Evolutionary conservation across 2,329 filamentous ascomycete species (phyloP).

Genomic region (Diaporthe australafricana): DNA sequence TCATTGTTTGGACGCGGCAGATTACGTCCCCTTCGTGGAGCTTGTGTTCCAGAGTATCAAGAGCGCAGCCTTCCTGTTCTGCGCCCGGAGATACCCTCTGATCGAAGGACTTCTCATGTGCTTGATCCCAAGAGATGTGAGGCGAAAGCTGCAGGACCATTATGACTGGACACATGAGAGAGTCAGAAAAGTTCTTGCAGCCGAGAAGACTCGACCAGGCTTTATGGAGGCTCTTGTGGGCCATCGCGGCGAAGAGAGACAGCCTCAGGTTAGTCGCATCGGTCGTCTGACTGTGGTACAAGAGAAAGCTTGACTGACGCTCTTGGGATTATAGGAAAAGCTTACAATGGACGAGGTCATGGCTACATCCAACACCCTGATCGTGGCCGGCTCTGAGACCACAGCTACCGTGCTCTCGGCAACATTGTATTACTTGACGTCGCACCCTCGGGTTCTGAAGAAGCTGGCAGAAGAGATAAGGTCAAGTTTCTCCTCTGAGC

Average conservation of each 20-base stretch:
- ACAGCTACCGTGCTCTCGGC: constrained; percentile 43
- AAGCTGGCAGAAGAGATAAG: constrained; percentile 53
- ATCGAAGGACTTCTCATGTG: not conserved
- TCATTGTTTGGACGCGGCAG: constrained; percentile 46
- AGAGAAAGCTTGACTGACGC: not conserved
- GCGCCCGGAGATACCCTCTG: not conserved
- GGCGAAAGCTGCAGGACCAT: not conserved
- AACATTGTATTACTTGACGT: not conserved
- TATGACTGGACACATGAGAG: not conserved
- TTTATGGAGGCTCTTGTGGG: constrained; percentile 7
- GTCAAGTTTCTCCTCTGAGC: constrained; percentile 47
- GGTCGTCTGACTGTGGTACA: not conserved
- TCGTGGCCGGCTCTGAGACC: constrained; percentile 48
- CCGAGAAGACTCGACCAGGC: not conserved
- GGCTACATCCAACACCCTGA: constrained; percentile 38
- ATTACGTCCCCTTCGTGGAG: constrained; percentile 44
- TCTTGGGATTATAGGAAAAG: not conserved
- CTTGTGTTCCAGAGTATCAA: constrained; percentile 42
- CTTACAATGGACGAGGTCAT: constrained; percentile 36
- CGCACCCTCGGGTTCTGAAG: not conserved
- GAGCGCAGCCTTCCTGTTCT: constrained; percentile 13
- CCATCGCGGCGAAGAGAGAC: not conserved
- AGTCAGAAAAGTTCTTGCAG: not conserved
- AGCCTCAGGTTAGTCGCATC: not conserved
- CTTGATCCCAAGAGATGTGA: not conserved